Evolutionary conservation across 2,329 filamentous ascomycete genomes (phyloP), one percentile per base, ranked within the genome.

Genomic region (Simplicillium aogashimaense): DNA sequence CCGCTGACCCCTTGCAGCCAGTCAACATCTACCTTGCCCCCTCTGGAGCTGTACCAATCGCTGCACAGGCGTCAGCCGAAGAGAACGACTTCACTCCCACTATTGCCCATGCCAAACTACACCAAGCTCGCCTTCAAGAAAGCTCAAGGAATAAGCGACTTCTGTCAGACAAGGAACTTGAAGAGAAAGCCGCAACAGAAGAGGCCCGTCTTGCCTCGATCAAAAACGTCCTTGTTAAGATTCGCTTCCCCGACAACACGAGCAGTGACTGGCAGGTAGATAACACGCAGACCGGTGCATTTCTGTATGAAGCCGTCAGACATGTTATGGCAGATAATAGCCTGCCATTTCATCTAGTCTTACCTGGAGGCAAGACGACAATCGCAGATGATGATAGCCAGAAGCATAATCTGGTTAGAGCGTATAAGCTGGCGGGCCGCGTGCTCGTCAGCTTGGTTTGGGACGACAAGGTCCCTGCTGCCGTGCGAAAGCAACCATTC

Each of bases 191-290:
- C 29, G 69, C 75, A 5, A 79, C 76, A 16, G 78, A 81, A 39
- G 74, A 76, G 36, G 78, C 80, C 25, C 81, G 71, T 46, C 65
- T 88, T 2, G 73, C 80, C 5, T 71, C 74, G 5, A 71, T 89
- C 44, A 77, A 74, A 38, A 75, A 76, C 28, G 75, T 94, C 28
- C 72, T 78, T 20, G 71, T 97, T 47, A 87, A 85, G 47, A 75
- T 95, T 37, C 83, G 89, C 18, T 89, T 95, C 50, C 90, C 90
- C 0, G 89, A 97, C 56, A 85, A 89, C 50, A 84, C 80, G 42
- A 79, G 81, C 39, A 77, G 88, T 28, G 77, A 87, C 38, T 81
- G 81, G 63, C 73, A 70, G n/a, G 78, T 94, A 48, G 72, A 70
- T 2, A 76, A 78, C 15, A 58, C 67, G 1, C 81, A 89, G 39